Conservation (phyloP, 1,139 yeast genomes). For the Geotrichum armillariae region DNA sequence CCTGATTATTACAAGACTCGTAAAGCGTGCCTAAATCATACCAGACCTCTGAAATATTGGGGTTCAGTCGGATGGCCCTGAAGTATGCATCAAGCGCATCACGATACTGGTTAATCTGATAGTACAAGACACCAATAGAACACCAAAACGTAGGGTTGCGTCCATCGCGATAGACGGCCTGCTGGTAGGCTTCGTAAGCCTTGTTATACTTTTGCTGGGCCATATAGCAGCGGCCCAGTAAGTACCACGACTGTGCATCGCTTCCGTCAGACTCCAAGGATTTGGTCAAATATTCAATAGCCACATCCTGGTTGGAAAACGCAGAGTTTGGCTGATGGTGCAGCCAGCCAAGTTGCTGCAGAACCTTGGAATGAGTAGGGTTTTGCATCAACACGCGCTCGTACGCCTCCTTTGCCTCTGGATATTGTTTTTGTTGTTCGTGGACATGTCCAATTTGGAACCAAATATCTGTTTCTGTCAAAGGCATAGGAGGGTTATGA, state of each 20-base stretch:
- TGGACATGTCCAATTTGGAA: conserved; percentile 95
- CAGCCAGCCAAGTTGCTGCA: conserved; percentile 94
- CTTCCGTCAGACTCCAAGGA: conserved; percentile 84
- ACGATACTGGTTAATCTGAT: conserved; percentile 91
- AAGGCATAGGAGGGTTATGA: conserved; percentile 89
- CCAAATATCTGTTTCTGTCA: conserved; percentile 97
- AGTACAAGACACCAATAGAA: conserved; percentile 93
- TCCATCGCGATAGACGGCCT: conserved; percentile 94
- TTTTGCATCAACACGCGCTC: conserved; percentile 87
- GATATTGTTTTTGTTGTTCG: conserved; percentile 91
- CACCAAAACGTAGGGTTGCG: conserved; percentile 99
- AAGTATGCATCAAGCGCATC: conserved; percentile 98
- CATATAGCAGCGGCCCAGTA: conserved; percentile 95
- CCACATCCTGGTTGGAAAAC: conserved; percentile 79
- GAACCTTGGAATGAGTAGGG: conserved; percentile 92
- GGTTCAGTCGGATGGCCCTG: conserved; percentile 91
- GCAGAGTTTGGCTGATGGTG: conserved; percentile 79
- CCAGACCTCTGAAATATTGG: conserved; percentile 97
- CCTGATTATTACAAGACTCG: conserved; percentile 95
- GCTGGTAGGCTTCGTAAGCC: conserved; percentile 98
- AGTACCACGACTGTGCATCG: conserved; percentile 97
- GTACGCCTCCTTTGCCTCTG: conserved; percentile 91
- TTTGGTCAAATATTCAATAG: conserved; percentile 77
- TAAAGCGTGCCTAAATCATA: conserved; percentile 95
- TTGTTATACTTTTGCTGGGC: conserved; percentile 91